Evolutionary conservation across 768 basidiomycete species (phyloP), one percentile per base, ranked within the genome.

Genomic region (Crassisporium funariophilum): DNA sequence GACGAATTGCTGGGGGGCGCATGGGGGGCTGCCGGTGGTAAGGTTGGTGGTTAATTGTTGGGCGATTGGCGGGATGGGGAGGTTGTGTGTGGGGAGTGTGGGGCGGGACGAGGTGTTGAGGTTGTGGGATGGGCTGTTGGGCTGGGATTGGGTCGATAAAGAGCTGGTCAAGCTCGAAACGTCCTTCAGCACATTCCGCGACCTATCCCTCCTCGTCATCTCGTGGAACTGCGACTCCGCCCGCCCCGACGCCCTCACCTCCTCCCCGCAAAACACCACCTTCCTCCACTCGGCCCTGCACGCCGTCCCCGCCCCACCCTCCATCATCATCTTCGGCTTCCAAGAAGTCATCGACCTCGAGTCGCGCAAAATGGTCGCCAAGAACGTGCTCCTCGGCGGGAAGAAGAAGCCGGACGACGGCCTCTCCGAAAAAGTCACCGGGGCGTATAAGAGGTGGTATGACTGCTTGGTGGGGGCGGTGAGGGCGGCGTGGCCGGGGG

Each of bases 301-400:
- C 4, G 88, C 84, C 57, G 83, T 86, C 27, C 83, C 89, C 10
- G 60, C 68, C 24, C 90, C 95, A 2, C 70, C 70, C 2, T 95
- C 98, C 53, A 85, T 98, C 56, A 87, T 99, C 53, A 80, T 84
- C 4, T 95, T 99, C 57, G 94, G 94, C 2, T 88, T 98, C 66
- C 95, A 99, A 66, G 95, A 98, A 68, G 79, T 98, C 29, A 91
- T 99, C 50, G 93, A 97, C 61, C 79, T 99, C n/a, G 94, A 97
- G 56, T 85, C 82, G 53, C 84, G 91, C 50, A 92, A 85, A 69
- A 84, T 98, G 74, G 85, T 88, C 1, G 95, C 95, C 57, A 95
- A 97, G 69, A 91, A 86, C 15, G 83, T 98, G 20, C 61, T 99
- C 0, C 75, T 95, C 4, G 87, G 86, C 5, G 74, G 84, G 53